Evolutionary conservation across 331 rosid genomes (phyloP).

Genomic region (Malus hybrid): DNA sequence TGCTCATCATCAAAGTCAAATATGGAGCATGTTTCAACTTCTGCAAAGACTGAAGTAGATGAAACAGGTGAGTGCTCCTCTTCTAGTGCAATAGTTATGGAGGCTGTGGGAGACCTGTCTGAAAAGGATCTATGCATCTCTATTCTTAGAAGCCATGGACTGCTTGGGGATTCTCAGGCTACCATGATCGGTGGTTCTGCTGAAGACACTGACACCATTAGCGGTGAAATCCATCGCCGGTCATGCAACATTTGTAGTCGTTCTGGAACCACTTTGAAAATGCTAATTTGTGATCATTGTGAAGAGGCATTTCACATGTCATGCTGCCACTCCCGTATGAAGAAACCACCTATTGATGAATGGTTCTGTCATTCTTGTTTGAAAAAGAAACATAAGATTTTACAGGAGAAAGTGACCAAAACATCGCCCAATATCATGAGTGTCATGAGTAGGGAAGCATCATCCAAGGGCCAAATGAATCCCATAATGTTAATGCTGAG

Average conservation of each 20-base stretch:
- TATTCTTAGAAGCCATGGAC: slow-evolving; percentile 61
- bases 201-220: slow-evolving; percentile 28
- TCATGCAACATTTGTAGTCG: slow-evolving; percentile 67
- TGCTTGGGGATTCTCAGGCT: slow-evolving; percentile 31
- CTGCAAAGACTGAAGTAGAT: slow-evolving; percentile 51
- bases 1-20: slow-evolving; percentile 89
- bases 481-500: slow-evolving; percentile 52
- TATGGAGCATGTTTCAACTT: slow-evolving; percentile 48
- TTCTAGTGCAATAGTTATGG: slow-evolving; percentile 50
- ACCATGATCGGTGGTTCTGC: slow-evolving; percentile 19
- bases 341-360: slow-evolving; percentile 58
- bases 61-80: slow-evolving; percentile 84
- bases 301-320: slow-evolving; percentile 78
- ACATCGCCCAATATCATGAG: slow-evolving; percentile 32
- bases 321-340: slow-evolving; percentile 55
- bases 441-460: slow-evolving; percentile 36
- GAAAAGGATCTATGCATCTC: slow-evolving; percentile 71
- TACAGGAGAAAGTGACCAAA: slow-evolving; percentile 32
- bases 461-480: slow-evolving; percentile 44
- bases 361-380: slow-evolving; percentile 89
- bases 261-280: slow-evolving; percentile 38
- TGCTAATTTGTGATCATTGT: slow-evolving; percentile 89
- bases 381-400: slow-evolving; percentile 46
- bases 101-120: slow-evolving; percentile 35
- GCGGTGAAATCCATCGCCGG: slow-evolving; percentile 31